A percentile compares a stretch with the other conserved stretches of the same genome.
These are phyloP conservation scores for Ceratobasidium sp. DNA, from an alignment of 1,284 basidiomycete genomes.

Conservation along the genomic window DNA sequence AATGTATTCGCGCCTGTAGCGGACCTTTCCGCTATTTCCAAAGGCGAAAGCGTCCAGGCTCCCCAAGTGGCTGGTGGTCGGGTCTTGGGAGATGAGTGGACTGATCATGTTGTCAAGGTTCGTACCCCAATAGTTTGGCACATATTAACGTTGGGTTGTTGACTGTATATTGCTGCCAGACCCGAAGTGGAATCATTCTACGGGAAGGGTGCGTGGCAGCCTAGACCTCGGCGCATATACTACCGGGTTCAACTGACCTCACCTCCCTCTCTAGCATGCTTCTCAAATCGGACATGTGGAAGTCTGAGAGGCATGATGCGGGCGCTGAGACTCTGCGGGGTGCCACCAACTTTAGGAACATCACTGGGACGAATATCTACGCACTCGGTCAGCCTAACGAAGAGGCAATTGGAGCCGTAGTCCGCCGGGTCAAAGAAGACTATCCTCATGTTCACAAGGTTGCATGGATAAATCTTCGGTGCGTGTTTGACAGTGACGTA, in stretches of 20 bases:
- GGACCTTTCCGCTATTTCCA: constrained; percentile 80
- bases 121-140: constrained; percentile 40
- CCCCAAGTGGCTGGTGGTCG: constrained; percentile 79
- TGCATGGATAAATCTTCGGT: constrained; percentile 91
- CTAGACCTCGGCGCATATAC: background rate
- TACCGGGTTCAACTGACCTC: background rate
- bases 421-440: constrained; percentile 67
- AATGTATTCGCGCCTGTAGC: constrained; percentile 88
- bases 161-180: constrained; percentile 54
- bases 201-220: constrained; percentile 71
- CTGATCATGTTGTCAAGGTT: constrained; percentile 87
- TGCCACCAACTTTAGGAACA: constrained; percentile 91
- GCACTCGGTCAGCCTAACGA: constrained; percentile 92
- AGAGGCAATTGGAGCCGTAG: constrained; percentile 85
- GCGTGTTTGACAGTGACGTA: constrained; percentile 49
- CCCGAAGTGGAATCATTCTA: constrained; percentile 90
- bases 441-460: constrained; percentile 69
- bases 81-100: constrained; percentile 91
- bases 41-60: constrained; percentile 54
- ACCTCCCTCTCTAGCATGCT: constrained; percentile 62
- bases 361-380: constrained; percentile 83
- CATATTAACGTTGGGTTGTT: background rate
- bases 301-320: constrained; percentile 67
- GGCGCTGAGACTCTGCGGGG: constrained; percentile 76
- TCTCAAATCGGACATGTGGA: constrained; percentile 91